A percentile compares a stretch with the other conserved stretches of the same genome.
Conservation (phyloP, 2,329 filamentous ascomycete species). For the Diaporthe australafricana region DNA sequence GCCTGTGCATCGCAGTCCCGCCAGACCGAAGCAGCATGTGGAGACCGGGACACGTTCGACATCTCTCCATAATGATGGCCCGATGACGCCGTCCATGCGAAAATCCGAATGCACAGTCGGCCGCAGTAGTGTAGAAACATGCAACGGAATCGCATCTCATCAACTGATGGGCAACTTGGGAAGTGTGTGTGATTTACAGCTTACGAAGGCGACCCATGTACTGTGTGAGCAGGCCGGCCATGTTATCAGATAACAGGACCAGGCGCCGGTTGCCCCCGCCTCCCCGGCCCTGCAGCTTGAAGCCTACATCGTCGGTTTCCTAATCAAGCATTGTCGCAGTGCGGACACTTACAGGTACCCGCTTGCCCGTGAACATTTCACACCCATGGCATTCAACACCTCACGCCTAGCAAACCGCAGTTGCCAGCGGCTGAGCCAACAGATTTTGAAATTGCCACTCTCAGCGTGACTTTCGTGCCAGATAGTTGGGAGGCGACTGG, state of each 20-base stretch:
- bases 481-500: background rate
- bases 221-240: background rate
- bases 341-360: background rate
- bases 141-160: background rate
- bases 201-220: background rate
- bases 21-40: constrained; percentile 29
- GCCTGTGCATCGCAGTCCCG: constrained; percentile 7
- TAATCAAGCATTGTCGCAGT: background rate
- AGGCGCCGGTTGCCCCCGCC: background rate
- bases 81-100: constrained; percentile 33
- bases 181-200: background rate
- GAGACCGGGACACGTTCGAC: constrained; percentile 29
- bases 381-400: background rate
- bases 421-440: background rate
- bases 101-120: constrained; percentile 19
- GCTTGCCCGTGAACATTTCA: background rate
- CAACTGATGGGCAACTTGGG: background rate
- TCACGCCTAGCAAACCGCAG: background rate
- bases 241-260: too few relatives aligned
- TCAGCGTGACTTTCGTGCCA: background rate
- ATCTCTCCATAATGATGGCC: constrained; percentile 24
- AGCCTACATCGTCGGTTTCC: background rate
- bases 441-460: background rate
- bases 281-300: background rate
- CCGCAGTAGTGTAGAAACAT: constrained; percentile 4